Percentiles rank a stretch among this genome's conserved stretches.
Evolutionary conservation across 2,329 filamentous ascomycete species (phyloP).

Genomic region (Sporothrix brasiliensis): DNA sequence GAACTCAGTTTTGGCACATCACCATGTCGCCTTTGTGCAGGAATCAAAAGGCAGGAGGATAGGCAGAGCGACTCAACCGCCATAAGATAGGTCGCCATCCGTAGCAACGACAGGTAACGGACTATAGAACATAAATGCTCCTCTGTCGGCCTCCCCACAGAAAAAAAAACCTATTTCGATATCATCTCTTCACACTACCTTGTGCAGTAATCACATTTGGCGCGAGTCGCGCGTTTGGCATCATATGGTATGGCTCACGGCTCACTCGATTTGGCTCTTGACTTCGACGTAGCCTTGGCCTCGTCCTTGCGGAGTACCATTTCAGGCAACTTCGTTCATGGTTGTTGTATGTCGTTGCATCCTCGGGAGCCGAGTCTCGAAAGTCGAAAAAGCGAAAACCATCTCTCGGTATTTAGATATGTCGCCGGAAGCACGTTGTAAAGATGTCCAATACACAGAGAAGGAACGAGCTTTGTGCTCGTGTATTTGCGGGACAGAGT

Average conservation of each 20-base stretch:
- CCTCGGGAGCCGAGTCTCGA: background rate
- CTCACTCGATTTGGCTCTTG: background rate
- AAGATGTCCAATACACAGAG: background rate
- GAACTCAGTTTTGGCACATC: background rate
- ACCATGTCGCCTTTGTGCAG: background rate
- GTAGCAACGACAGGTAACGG: background rate
- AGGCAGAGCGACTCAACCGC: background rate
- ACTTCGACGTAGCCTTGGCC: background rate
- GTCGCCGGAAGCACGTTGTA: constrained; percentile 7
- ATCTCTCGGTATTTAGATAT: background rate
- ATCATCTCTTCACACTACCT: background rate
- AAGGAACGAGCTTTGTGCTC: background rate
- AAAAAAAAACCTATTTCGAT: constrained; percentile 6
- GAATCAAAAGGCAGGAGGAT: background rate
- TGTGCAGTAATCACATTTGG: background rate
- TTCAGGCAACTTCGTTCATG: background rate
- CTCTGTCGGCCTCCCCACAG: background rate
- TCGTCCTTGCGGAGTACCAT: background rate
- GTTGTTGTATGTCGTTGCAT: background rate
- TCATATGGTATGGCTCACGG: no score
- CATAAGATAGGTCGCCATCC: background rate
- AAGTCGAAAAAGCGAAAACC: background rate
- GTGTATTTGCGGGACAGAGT: background rate
- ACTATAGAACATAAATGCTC: background rate
- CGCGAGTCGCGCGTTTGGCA: background rate